Evolutionary conservation across 2,329 filamentous ascomycete genomes (phyloP).

Genomic region (Nothophaeocryptopus gaeumannii): DNA sequence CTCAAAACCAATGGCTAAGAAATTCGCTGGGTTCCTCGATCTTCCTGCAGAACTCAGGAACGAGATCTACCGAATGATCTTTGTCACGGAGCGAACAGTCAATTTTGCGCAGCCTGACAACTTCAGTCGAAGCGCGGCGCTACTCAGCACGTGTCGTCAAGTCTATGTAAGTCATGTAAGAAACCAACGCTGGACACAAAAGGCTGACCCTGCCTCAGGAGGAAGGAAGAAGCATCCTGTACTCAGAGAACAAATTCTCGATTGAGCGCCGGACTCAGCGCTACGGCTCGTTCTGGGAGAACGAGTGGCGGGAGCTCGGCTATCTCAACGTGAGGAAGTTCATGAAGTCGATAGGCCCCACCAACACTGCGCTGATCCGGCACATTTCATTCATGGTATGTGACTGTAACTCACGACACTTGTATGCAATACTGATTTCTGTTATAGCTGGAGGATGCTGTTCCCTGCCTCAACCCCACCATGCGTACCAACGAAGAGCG

Average conservation of each 20-base stretch:
- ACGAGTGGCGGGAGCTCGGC: conserved; percentile 37
- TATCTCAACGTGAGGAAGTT: conserved; percentile 40
- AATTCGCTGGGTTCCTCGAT: conserved; percentile 29
- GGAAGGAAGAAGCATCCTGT: conserved; percentile 49
- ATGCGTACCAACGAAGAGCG: conserved; percentile 41
- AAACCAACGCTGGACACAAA: neutral
- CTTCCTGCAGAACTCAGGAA: conserved; percentile 47
- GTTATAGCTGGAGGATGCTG: conserved; percentile 43
- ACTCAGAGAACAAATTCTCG: conserved; percentile 50
- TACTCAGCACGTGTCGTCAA: conserved; percentile 47
- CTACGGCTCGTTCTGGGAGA: conserved; percentile 40
- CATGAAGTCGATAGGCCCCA: conserved; percentile 47
- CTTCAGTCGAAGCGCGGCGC: conserved; percentile 43
- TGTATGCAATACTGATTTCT: too few species aligned
- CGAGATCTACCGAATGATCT: conserved; percentile 45
- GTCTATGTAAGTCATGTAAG: conserved; percentile 31
- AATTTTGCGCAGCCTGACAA: conserved; percentile 37
- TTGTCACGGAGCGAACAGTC: conserved; percentile 37
- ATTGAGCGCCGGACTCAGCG: conserved; percentile 41
- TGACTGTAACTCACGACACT: too few species aligned
- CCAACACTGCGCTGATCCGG: conserved; percentile 47
- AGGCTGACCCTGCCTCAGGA: conserved; percentile 28
- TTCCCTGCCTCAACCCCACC: conserved; percentile 40
- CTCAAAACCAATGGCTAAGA: conserved; percentile 19
- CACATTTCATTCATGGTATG: conserved; percentile 39